Percentiles rank a stretch among this genome's conserved stretches.
Conservation (phyloP, 2,329 filamentous ascomycete genomes). For the Xylaria sp. region DNA sequence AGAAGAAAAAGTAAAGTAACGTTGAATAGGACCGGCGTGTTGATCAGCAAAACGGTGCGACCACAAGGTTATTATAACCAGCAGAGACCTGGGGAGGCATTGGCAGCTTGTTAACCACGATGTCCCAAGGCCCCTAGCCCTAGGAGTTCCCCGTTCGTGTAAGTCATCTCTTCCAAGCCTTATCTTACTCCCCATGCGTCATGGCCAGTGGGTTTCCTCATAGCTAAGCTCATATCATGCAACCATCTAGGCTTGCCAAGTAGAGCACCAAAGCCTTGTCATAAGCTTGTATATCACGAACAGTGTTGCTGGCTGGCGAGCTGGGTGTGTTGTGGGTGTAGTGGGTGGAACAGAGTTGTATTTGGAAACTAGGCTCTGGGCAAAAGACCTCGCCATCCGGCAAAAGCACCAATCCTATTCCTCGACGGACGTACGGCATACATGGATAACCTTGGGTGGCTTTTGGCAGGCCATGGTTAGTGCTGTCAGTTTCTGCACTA, state of each 20-base stretch:
- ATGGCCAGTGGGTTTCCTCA: conserved; percentile 19
- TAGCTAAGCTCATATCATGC: conserved; percentile 30
- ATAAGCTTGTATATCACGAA: conserved; percentile 31
- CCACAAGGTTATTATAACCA: conserved; percentile 35
- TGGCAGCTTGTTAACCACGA: conserved; percentile 16
- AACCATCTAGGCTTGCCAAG: conserved; percentile 27
- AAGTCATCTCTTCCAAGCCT: conserved; percentile 12
- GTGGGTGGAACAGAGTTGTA: conserved; percentile 10
- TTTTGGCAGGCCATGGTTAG: conserved; percentile 13
- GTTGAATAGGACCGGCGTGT: conserved; percentile 2
- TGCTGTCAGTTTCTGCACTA: neutral
- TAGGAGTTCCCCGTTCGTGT: conserved; percentile 3
- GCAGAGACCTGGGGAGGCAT: neutral
- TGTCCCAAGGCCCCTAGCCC: neutral
- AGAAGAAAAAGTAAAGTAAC: conserved; percentile 26
- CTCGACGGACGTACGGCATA: conserved; percentile 19
- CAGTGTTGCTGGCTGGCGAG: conserved; percentile 9
- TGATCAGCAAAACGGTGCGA: conserved; percentile 25
- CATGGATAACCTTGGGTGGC: neutral
- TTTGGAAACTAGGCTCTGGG: conserved; percentile 36
- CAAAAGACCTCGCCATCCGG: conserved; percentile 31
- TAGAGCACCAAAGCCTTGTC: conserved; percentile 21
- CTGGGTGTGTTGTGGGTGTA: conserved; percentile 14
- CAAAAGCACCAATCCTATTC: conserved; percentile 31
- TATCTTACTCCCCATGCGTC: conserved; percentile 32